Evolutionary conservation across 768 basidiomycete species (phyloP).

Genomic region (Pleurotus cornucopiae): DNA sequence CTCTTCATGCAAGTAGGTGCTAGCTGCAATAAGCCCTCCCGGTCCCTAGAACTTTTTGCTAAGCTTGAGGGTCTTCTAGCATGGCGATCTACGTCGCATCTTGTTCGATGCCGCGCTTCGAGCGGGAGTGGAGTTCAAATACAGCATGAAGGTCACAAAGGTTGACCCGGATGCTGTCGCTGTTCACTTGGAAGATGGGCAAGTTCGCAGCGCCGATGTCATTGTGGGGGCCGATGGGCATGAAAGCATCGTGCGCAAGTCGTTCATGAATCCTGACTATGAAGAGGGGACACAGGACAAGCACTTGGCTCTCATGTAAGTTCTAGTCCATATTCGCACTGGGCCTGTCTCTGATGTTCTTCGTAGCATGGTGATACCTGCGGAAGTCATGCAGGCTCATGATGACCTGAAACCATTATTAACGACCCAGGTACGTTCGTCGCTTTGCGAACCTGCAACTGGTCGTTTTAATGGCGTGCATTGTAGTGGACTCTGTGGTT

Average conservation of each 20-base stretch:
- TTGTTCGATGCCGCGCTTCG: constrained; percentile 40
- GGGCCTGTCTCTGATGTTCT: background rate
- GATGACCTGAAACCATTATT: constrained; percentile 25
- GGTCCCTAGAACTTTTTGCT: no score
- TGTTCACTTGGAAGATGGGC: constrained; percentile 37
- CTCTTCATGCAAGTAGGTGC: constrained; percentile 22
- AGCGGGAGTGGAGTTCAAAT: constrained; percentile 45
- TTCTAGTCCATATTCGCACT: background rate
- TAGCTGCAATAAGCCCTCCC: background rate
- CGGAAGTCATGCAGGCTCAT: constrained; percentile 24
- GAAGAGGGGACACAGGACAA: constrained; percentile 20
- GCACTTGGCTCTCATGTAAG: constrained; percentile 22
- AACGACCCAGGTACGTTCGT: constrained; percentile 22
- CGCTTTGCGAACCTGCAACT: background rate
- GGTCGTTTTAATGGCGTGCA: background rate
- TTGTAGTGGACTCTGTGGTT: constrained; percentile 32
- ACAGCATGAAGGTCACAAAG: constrained; percentile 29
- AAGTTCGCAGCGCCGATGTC: constrained; percentile 42
- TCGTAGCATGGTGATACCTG: constrained; percentile 24
- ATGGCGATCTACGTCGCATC: constrained; percentile 46
- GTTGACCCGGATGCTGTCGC: constrained; percentile 27
- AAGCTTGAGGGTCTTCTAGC: constrained; percentile 25
- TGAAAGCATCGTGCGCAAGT: constrained; percentile 31
- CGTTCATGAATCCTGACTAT: constrained; percentile 22
- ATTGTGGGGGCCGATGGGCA: constrained; percentile 61